Base-by-base conservation (phyloP, 139 green algal species). In the Micromonas commoda region DNA sequence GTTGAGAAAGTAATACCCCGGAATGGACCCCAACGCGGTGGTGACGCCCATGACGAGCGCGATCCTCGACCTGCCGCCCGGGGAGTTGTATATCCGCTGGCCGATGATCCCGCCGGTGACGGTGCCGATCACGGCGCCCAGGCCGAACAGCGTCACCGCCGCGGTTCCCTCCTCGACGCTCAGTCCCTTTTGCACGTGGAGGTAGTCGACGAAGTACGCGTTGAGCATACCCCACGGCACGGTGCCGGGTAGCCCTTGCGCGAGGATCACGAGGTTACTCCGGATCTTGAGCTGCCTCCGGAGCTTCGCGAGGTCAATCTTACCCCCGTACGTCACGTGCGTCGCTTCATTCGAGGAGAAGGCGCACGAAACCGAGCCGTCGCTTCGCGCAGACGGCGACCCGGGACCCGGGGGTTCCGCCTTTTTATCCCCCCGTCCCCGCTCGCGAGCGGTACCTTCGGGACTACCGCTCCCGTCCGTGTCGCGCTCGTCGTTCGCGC, bases 131-230 rank as follows among this genome's bases (percentile, higher is more conserved):
- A 71, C 91, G 21, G 87, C 86, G 2, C 91, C 91, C 0, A 91
- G 6, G 28, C 89, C 91, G 67, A 93, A 90, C 5, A 90, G 20
- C 24, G 91, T 73, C 24, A 96, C 64, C 13, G 93, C 80, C 29
- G 85, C 54, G 20, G 83, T 90, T 5, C 32, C 66, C 23, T 51
- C 21, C 32, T 64, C 33, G 2, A 76, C 34, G n/a, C 19, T 64
- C 9, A 89, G 45, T 1, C 85, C 81, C 67, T 86, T 85, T n/a
- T 91, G 33, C 57, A 87, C 80, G 2, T 63, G 31, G 26, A 96
- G 83, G 85, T 89, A 96, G 81, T 96, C 92, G 57, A 91, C 93
- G 39, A 96, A 77, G 85, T 89, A 96, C 9, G 85, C 89, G 29
- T 92, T 73, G 33, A 95, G 76, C 64, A 95, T 83, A 31, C 91